These are phyloP conservation scores for Geotrichum fermentans DNA, from an alignment of 1,139 yeast genomes.

Conservation along the genomic window DNA sequence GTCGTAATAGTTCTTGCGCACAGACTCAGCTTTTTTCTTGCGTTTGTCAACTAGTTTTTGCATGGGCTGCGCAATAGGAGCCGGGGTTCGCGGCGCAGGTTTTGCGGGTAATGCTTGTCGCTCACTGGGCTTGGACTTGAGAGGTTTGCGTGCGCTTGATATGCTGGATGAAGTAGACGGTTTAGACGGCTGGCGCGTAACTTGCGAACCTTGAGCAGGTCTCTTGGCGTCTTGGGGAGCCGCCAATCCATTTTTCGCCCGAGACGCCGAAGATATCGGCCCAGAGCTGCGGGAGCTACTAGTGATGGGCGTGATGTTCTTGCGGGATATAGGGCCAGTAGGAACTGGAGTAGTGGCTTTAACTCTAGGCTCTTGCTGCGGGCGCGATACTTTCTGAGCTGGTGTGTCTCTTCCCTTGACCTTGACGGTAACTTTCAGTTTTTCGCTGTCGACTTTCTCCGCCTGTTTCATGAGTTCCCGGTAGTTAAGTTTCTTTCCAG, in stretches of 20 bases:
- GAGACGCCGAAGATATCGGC: slow-evolving; percentile 6
- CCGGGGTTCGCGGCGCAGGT: slow-evolving; percentile 23
- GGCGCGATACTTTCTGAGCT: slow-evolving; percentile 2
- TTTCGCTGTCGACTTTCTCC: slow-evolving; percentile 35
- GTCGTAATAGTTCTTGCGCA: slow-evolving; percentile 12
- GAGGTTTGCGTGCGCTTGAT: neutral
- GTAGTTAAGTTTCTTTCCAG: slow-evolving; percentile 31
- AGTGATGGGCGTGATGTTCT: neutral
- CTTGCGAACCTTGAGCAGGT: slow-evolving; percentile 10
- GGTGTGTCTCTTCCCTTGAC: slow-evolving; percentile 23
- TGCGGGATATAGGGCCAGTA: slow-evolving; percentile 1
- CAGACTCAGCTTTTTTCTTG: slow-evolving; percentile 12
- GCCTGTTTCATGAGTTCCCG: slow-evolving; percentile 41
- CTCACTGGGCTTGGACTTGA: neutral
- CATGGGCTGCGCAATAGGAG: slow-evolving; percentile 34
- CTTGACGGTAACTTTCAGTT: slow-evolving; percentile 37
- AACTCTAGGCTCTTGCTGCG: slow-evolving; percentile 1
- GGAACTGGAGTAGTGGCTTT: neutral
- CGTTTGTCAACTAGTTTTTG: slow-evolving; percentile 28
- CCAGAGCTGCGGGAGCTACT: slow-evolving; percentile 1
- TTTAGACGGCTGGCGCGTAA: neutral
- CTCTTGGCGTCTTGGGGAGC: neutral
- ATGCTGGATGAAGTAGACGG: neutral
- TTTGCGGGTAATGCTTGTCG: neutral
- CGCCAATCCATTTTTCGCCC: neutral